Evolutionary conservation across 345 rosid species (phyloP).

Genomic region (Brassica incana): DNA sequence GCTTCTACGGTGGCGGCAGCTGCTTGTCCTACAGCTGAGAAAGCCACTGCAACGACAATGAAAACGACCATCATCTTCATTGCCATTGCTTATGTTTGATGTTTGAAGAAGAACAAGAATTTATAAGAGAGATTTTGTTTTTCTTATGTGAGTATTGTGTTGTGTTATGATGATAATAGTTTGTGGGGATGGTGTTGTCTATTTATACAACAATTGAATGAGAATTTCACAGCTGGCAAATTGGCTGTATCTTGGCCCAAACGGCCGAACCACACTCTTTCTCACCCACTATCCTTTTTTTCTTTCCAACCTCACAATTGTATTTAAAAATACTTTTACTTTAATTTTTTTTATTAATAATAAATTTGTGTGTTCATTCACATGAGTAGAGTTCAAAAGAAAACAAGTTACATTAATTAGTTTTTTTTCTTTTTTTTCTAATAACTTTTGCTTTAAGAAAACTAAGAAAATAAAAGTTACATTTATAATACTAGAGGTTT

Average conservation of each 20-base stretch:
- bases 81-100: conserved; percentile 30
- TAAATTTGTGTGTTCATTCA: neutral
- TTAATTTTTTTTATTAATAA: neutral
- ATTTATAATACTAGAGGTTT: neutral
- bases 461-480: neutral
- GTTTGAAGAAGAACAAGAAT: conserved; percentile 8
- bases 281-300: conserved; percentile 40
- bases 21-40: conserved; percentile 29
- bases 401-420: neutral
- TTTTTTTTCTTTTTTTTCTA: neutral
- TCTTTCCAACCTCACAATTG: conserved; percentile 36
- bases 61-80: conserved; percentile 38
- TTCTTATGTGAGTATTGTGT: neutral
- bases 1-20: conserved; percentile 35
- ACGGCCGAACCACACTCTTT: conserved; percentile 23
- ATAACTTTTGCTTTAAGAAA: neutral
- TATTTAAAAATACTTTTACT: neutral
- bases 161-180: conserved; percentile 22
- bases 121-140: neutral
- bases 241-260: conserved; percentile 24
- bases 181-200: conserved; percentile 33
- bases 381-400: conserved; percentile 12
- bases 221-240: conserved; percentile 38
- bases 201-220: conserved; percentile 24
- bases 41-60: conserved; percentile 31